Base-by-base conservation (phyloP, 352 stramenopile genomes). In the Aphanomyces astaci region DNA sequence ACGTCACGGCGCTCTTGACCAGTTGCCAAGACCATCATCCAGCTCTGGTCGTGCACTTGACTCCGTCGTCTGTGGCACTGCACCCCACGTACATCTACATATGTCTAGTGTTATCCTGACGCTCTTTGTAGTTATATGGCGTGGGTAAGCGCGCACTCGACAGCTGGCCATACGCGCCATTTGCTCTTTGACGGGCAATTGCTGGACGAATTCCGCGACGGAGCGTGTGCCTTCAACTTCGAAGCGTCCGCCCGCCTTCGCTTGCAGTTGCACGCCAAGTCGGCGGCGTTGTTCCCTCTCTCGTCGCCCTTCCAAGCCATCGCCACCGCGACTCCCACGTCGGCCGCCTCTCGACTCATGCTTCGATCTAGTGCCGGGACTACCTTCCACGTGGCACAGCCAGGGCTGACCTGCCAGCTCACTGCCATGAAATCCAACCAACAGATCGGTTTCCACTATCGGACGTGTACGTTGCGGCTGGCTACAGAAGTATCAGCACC, bases 11-110 rank as follows among this genome's bases (percentile, higher is more conserved):
- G 19, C 27, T 13, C 4, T n/a, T 59, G n/a, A 43, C 49, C 7
- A 11, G 25, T 19, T 85, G 78, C 36, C 22, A 39, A 5, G 24
- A 55, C 53, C 82, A 90, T 46, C 57, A 56, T 2, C 81, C 82
- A 25, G 74, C 65, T 3, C 69, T 90, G 1, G 70, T 89, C 11
- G 76, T 86, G 15, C 82, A 90, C 53, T 78, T 90, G 11, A 80
- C 79, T 1, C 76, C 77, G 9, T 10, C 64, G 1, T n/a, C 66
- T 24, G 65, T 87, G 2, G 56, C 72, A 36, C 31, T 45, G 30
- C 62, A 78, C 24, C 30, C 71, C 2, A 75, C 57, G 78, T 82
- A 74, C 9, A 31, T 30, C n/a, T 22, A n/a, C 46, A 13, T 9
- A 33, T 4, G 30, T 31, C 27, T 62, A 4, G n/a, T 55, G 25